phyloP scores from a whole-genome alignment of 805 yeast species.

The Starmerella etchellsii region DNA sequence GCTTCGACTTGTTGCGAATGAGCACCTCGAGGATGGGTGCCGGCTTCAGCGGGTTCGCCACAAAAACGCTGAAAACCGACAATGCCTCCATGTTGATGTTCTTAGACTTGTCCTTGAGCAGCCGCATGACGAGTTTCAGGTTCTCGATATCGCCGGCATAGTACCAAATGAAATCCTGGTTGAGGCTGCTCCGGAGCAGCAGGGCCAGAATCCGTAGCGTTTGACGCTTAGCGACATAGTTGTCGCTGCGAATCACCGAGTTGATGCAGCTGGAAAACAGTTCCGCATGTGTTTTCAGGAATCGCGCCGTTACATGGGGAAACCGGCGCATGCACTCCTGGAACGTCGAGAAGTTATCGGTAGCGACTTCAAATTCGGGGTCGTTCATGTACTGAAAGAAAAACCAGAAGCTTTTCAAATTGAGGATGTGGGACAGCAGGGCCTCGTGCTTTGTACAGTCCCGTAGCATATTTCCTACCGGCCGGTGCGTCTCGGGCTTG shows the following conservation, averaged over 20 bases:
- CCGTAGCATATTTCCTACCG: conserved; percentile 65
- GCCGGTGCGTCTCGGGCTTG: conserved; percentile 53
- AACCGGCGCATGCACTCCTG: conserved; percentile 60
- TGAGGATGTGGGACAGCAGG: conserved; percentile 46
- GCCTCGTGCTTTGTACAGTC: conserved; percentile 74
- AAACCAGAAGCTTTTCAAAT: conserved; percentile 60
- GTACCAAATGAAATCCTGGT: conserved; percentile 56
- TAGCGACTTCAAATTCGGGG: conserved; percentile 76
- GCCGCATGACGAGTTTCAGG: conserved; percentile 71
- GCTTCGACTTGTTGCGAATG: conserved; percentile 67
- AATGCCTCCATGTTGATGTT: conserved; percentile 85
- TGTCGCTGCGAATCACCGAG: conserved; percentile 56
- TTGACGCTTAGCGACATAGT: conserved; percentile 88
- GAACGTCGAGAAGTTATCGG: conserved; percentile 71
- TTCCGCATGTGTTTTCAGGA: conserved; percentile 46
- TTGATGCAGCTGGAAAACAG: conserved; percentile 53
- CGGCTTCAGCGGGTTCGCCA: conserved; percentile 88
- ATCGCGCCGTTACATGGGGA: conserved; percentile 55
- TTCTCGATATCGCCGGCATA: conserved; percentile 75
- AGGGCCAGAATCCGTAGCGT: conserved; percentile 61
- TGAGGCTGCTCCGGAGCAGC: conserved; percentile 56
- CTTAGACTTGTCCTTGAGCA: conserved; percentile 76
- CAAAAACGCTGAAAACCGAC: conserved; percentile 84
- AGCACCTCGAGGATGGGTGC: conserved; percentile 69
- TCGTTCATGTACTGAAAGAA: conserved; percentile 65